Percentiles rank a stretch among this genome's conserved stretches.
Conservation (phyloP, 805 yeast genomes). For the Starmerella stigmatis region DNA sequence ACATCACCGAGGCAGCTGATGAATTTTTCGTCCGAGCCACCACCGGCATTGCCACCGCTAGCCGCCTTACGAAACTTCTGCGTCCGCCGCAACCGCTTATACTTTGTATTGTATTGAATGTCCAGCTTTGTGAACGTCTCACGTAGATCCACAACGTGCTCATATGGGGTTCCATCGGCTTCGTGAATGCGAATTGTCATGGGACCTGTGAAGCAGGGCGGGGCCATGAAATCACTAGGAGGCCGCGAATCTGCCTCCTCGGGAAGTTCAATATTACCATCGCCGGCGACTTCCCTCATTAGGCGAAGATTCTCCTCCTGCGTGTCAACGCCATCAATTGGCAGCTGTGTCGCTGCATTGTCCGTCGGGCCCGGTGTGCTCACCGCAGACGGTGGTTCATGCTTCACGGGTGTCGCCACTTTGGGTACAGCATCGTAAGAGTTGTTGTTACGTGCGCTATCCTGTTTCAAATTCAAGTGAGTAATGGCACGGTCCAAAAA, state of each 20-base stretch:
- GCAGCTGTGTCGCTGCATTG: background rate
- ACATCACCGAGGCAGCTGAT: constrained; percentile 68
- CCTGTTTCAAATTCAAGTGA: constrained; percentile 19
- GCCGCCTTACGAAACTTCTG: constrained; percentile 34
- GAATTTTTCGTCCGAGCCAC: constrained; percentile 34
- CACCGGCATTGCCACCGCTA: constrained; percentile 18
- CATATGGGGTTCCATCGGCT: constrained; percentile 97
- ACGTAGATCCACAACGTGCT: constrained; percentile 85
- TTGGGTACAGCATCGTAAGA: background rate
- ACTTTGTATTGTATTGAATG: constrained; percentile 89
- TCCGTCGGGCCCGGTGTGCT: background rate
- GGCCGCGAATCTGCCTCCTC: background rate
- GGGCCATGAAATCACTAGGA: constrained; percentile 9
- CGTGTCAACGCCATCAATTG: background rate
- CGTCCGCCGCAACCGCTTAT: constrained; percentile 65
- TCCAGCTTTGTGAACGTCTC: constrained; percentile 79
- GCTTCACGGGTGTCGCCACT: constrained; percentile 26
- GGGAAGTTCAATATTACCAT: background rate
- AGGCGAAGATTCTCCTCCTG: constrained; percentile 8
- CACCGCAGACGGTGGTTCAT: background rate
- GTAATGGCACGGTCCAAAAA: constrained; percentile 35
- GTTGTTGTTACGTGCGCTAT: constrained; percentile 25
- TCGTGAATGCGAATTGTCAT: constrained; percentile 96
- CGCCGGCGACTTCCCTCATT: constrained; percentile 7
- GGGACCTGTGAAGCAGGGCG: constrained; percentile 53